Conservation (phyloP, 371 early-diverging fungal genomes). For the Gilbertella persicaria region DNA sequence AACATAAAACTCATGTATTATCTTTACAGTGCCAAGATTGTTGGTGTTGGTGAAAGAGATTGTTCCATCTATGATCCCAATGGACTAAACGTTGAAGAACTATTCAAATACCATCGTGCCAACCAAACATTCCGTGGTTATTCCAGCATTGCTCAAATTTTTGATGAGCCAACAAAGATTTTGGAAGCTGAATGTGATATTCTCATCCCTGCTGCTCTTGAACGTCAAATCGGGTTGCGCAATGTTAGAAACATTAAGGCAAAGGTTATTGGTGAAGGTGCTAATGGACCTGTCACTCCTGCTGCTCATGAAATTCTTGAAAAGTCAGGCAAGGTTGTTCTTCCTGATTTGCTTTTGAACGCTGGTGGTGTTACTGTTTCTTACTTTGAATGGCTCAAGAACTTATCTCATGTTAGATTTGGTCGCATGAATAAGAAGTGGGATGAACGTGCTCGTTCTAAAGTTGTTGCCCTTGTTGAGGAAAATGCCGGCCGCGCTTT, state of each 20-base stretch:
- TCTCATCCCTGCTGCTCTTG: slow-evolving; percentile 85
- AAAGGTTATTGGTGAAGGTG: slow-evolving; percentile 88
- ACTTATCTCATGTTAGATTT: slow-evolving; percentile 85
- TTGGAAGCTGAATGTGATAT: slow-evolving; percentile 86
- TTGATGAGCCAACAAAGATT: slow-evolving; percentile 60
- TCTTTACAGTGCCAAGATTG: slow-evolving; percentile 67
- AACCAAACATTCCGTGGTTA: slow-evolving; percentile 74
- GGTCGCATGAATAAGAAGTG: slow-evolving; percentile 92
- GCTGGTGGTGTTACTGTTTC: slow-evolving; percentile 90
- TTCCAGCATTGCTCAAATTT: slow-evolving; percentile 61
- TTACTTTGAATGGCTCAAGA: slow-evolving; percentile 87
- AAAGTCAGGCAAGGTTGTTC: slow-evolving; percentile 65
- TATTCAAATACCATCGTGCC: slow-evolving; percentile 67
- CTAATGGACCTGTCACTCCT: slow-evolving; percentile 88
- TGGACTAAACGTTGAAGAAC: slow-evolving; percentile 76
- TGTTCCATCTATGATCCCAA: slow-evolving; percentile 67
- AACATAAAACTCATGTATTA: neutral
- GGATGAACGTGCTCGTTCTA: slow-evolving; percentile 82
- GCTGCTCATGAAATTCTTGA: slow-evolving; percentile 75
- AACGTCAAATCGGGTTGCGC: slow-evolving; percentile 81
- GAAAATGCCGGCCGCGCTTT: slow-evolving; percentile 67
- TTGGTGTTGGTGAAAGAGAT: slow-evolving; percentile 81
- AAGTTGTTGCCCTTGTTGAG: slow-evolving; percentile 79
- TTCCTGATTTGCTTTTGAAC: slow-evolving; percentile 84
- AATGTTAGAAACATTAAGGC: slow-evolving; percentile 82